A percentile compares a stretch with the other conserved stretches of the same genome.
phyloP scores from a whole-genome alignment of 176 grass and related monocot species.

The Rhynchospora tenuis region DNA sequence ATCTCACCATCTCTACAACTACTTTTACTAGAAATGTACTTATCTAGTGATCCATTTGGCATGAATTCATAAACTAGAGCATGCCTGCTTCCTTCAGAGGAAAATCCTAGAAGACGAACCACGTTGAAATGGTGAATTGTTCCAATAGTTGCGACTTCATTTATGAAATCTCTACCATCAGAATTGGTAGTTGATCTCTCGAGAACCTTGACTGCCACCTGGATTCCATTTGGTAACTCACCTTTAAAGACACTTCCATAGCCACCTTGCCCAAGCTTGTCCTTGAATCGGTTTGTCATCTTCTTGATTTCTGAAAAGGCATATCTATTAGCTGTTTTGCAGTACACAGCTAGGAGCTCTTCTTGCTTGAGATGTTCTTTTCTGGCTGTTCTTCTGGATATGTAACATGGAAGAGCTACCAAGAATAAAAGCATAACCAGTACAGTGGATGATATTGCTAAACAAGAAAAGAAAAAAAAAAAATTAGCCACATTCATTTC shows the following conservation, averaged over 20 bases:
- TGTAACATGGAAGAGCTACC: background rate
- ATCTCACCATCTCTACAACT: background rate
- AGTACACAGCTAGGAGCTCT: background rate
- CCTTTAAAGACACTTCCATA: slow-evolving; percentile 29
- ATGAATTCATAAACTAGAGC: slow-evolving; percentile 32
- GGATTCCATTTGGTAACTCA: background rate
- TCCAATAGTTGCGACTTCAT: too few species aligned
- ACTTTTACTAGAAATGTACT: slow-evolving; percentile 10
- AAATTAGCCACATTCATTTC: background rate
- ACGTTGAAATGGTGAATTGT: background rate
- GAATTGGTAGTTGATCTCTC: slow-evolving; percentile 11
- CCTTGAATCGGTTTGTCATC: slow-evolving; percentile 15
- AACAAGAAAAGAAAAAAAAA: background rate
- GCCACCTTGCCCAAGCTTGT: slow-evolving; percentile 30
- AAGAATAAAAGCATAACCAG: background rate
- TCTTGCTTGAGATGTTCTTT: background rate
- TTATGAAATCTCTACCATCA: background rate
- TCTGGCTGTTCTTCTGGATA: background rate
- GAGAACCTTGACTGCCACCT: slow-evolving; percentile 23
- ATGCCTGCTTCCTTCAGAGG: slow-evolving; percentile 17
- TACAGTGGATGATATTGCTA: background rate
- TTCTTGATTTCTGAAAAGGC: slow-evolving; percentile 14
- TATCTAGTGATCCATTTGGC: slow-evolving; percentile 28
- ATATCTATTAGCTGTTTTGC: background rate
- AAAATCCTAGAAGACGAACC: slow-evolving; percentile 23